Conservation (phyloP, 2,329 filamentous ascomycete genomes). For the Diplodia corticola region DNA sequence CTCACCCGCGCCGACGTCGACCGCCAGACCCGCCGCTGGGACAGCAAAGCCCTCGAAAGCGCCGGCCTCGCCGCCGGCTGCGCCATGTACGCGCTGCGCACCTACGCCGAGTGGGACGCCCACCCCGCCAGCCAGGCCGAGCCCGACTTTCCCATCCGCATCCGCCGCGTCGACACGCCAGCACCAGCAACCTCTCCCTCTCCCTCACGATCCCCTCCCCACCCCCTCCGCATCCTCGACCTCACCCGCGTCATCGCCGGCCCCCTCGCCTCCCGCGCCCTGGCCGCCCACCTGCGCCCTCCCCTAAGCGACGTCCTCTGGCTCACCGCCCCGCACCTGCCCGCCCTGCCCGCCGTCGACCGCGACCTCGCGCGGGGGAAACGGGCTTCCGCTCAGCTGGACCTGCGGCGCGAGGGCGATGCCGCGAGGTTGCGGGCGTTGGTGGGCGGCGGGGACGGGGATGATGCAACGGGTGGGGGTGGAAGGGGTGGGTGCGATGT, state of each 20-base stretch:
- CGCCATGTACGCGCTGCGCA: conserved; percentile 54
- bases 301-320: conserved; percentile 51
- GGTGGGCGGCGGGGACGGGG: conserved; percentile 45
- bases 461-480: too few relatives aligned
- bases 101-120: conserved; percentile 54
- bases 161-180: conserved; percentile 38
- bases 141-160: conserved; percentile 49
- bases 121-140: conserved; percentile 28
- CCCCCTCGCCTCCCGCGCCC: conserved; percentile 44
- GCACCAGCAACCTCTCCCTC: conserved; percentile 25
- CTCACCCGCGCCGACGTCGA: conserved; percentile 45
- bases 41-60: conserved; percentile 51
- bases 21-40: conserved; percentile 43
- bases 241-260: conserved; percentile 52
- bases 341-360: conserved; percentile 46
- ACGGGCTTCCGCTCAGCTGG: conserved; percentile 45
- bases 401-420: conserved; percentile 34
- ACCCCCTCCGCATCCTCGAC: conserved; percentile 53
- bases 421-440: conserved; percentile 28
- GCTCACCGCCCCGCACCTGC: conserved; percentile 43
- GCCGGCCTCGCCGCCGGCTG: conserved; percentile 43
- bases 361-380: conserved; percentile 54
- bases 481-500: too few relatives aligned
- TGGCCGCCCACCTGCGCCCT: conserved; percentile 50
- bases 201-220: conserved; percentile 28